Evolutionary conservation across 371 early-diverging fungal genomes (phyloP), one percentile per base, ranked within the genome.

Genomic region (Umbelopsis sp.): DNA sequence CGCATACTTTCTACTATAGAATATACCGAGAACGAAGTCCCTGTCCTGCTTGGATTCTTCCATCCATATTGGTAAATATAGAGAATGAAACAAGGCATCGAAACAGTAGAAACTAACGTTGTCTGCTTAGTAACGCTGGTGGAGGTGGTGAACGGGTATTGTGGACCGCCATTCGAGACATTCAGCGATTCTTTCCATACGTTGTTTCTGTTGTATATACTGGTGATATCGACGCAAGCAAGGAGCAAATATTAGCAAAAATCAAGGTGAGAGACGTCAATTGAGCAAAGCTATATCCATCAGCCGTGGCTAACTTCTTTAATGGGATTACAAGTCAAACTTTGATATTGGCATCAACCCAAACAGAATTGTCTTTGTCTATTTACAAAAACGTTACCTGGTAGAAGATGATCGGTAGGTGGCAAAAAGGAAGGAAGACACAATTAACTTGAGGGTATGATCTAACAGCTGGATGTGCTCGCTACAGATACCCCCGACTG

Each of bases 111-210:
- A 4, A 32, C 11, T 22, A 48, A 38, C 48, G 51, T 50, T 46
- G 11, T 24, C n/a, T 65, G 7, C 3, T 24, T 74, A 93, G 94
- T 72, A 92, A 94, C 78, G 92, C 91, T 4, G 96, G 97, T 45
- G 98, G 98, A 32, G 99, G 99, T 24, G 99, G 99, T 16, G 99
- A 99, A 71, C 87, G 97, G 16, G 99, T 99, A 0, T 81, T 99
- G 6, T 99, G 97, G 97, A 87, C 89, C 0, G 89, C 91, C 18
- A 87, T 99, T 51, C 81, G 91, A 32, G 91, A 89, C 25, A 80
- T 96, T 50, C 93, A 92, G 69, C 70, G 77, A 46, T 74, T 86
- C 8, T 90, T 89, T 63, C 86, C 87, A 4, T 74, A 90, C 68
- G 83, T 86, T 1, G 72, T 87, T 20, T 88, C 88, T 63, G 86